Evolutionary conservation across 805 yeast species (phyloP), one percentile per base, ranked within the genome.

Genomic region (Starmerella potacharoeniae): DNA sequence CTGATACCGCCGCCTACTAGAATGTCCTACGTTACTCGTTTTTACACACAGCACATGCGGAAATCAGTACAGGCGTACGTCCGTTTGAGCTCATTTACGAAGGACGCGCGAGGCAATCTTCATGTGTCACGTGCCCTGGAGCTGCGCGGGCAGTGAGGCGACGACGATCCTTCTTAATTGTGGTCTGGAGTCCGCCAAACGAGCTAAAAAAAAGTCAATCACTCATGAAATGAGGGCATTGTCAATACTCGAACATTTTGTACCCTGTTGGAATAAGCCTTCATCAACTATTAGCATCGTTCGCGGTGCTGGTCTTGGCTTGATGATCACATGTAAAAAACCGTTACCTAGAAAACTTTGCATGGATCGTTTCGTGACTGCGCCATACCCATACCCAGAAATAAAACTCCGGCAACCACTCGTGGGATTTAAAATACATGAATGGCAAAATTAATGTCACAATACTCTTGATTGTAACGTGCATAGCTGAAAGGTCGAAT

Each of bases 281-380:
- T 46, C 10, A 8, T 16, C 30, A 6, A 7, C 1, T 10, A 34
- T 29, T 17, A 33, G 16, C 49, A 34, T 34, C 6, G 4, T 34
- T 8, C 17, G 16, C 7, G n/a, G 34, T 13, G 30, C 16, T 10
- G 17, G 31, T 5, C 30, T 7, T 7, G 10, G 10, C 9, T 46
- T 14, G 14, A 17, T 34, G 40, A 46, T 46, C 49, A 34, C 49
- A 46, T 46, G 49, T 46, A 34, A 33, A 46, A 40, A 46, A 34
- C 39, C 49, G 49, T 46, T 46, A 40, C 10, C 34, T 33, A 31
- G 8, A 33, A 34, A 33, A 33, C 49, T 46, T 46, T 46, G 40
- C 40, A 34, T 30, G 40, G 37, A 33, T 46, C 9, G 17, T 6
- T 34, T 6, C 7, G 8, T 16, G 31, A 34, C 14, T 16, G 43